A percentile compares a stretch with the other conserved stretches of the same genome.
Evolutionary conservation across 495 filamentous ascomycete genomes (phyloP).

Genomic region (Aeminium ludgeri): DNA sequence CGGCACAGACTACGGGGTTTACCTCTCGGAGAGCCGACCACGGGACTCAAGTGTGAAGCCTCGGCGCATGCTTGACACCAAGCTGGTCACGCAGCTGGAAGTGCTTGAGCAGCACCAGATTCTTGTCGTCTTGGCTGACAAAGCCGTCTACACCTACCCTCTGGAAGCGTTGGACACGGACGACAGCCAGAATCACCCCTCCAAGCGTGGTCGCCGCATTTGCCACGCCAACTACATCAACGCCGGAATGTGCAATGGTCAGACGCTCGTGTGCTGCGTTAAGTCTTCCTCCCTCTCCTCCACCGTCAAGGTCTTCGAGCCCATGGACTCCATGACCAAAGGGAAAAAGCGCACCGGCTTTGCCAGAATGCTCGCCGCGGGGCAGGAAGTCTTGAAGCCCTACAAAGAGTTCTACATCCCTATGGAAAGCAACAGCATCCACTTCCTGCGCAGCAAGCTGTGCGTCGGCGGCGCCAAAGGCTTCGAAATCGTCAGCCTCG

Average conservation of each 20-base stretch:
- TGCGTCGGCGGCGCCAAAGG: conserved; percentile 90
- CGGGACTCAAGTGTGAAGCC: conserved; percentile 65
- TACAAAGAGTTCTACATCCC: conserved; percentile 99
- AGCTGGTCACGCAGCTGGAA: conserved; percentile 84
- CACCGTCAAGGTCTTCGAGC: conserved; percentile 95
- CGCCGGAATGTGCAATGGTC: conserved; percentile 81
- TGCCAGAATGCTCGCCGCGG: conserved; percentile 82
- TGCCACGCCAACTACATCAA: conserved; percentile 98
- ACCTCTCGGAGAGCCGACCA: conserved; percentile 71
- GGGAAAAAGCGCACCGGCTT: conserved; percentile 85
- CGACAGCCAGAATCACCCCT: conserved; percentile 45
- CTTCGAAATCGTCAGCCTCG: conserved; percentile 92
- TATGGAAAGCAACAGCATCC: conserved; percentile 85
- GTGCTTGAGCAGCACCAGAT: conserved; percentile 88
- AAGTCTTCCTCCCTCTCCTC: conserved; percentile 79
- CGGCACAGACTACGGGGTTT: conserved; percentile 87
- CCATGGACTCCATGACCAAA: conserved; percentile 76
- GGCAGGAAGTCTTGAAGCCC: conserved; percentile 83
- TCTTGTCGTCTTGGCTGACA: conserved; percentile 82
- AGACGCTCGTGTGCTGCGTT: conserved; percentile 87
- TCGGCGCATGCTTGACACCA: conserved; percentile 67
- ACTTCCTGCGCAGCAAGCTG: conserved; percentile 90
- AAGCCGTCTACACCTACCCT: conserved; percentile 73
- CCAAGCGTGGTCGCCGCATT: conserved; percentile 91
- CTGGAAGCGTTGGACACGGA: conserved; percentile 68